These are phyloP conservation scores for Panaeolus papilionaceus DNA, from an alignment of 768 basidiomycete species.

Conservation along the genomic window DNA sequence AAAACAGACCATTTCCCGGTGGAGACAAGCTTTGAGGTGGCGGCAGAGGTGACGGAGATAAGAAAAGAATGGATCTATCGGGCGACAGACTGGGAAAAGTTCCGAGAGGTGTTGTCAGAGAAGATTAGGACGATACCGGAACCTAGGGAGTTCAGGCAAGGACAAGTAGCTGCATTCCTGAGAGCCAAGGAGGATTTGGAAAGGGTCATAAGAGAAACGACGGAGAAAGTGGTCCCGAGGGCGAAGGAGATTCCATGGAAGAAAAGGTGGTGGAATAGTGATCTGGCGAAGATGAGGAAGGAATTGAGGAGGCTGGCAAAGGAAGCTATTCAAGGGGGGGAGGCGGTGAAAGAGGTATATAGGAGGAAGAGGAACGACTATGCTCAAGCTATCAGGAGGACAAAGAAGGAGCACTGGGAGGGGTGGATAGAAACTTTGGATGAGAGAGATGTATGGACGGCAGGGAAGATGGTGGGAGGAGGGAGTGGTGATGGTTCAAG, in stretches of 20 bases:
- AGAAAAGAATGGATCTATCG: background rate
- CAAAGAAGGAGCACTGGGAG: conserved; percentile 32
- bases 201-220: conserved; percentile 14
- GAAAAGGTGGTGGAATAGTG: conserved; percentile 27
- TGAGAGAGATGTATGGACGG: conserved; percentile 25
- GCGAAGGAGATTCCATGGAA: conserved; percentile 19
- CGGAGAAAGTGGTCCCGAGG: conserved; percentile 14
- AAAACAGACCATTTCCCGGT: conserved; percentile 47
- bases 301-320: conserved; percentile 19
- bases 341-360: background rate
- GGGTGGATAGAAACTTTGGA: conserved; percentile 32
- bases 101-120: conserved; percentile 26
- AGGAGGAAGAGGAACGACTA: conserved; percentile 22
- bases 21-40: conserved; percentile 31
- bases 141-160: background rate
- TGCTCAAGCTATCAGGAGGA: background rate
- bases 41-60: background rate
- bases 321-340: no score
- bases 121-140: background rate
- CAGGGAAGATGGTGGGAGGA: conserved; percentile 25
- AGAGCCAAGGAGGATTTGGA: conserved; percentile 2
- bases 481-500: conserved; percentile 27
- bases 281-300: conserved; percentile 26
- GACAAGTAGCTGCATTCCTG: background rate
- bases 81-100: conserved; percentile 33